phyloP scores from a whole-genome alignment of 2,329 filamentous ascomycete genomes.

The Dryadomyces quercivorus region DNA sequence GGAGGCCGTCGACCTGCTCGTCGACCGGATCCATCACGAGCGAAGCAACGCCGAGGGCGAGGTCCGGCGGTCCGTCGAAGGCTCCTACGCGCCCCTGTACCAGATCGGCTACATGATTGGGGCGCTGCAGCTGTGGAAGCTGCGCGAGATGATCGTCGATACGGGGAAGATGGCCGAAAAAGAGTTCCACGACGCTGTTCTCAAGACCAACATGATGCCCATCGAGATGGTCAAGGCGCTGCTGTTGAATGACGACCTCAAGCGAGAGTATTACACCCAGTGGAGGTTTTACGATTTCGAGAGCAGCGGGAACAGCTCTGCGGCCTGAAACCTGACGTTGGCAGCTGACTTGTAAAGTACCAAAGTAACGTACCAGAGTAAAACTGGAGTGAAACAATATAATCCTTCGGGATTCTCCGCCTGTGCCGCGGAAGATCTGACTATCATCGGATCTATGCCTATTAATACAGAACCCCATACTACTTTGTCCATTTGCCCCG shows the following conservation, averaged over 20 bases:
- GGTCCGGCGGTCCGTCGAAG: constrained; percentile 42
- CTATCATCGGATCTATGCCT: too few relatives aligned
- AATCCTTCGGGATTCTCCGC: too few relatives aligned
- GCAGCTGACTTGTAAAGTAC: too few relatives aligned
- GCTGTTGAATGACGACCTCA: constrained; percentile 27
- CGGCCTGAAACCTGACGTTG: too few relatives aligned
- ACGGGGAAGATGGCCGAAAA: constrained; percentile 31
- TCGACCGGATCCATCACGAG: constrained; percentile 45
- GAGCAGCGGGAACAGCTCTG: neutral
- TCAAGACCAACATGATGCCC: constrained; percentile 39
- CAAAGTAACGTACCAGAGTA: too few relatives aligned
- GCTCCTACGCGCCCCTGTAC: constrained; percentile 44
- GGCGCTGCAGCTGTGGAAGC: constrained; percentile 39
- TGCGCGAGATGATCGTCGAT: constrained; percentile 36
- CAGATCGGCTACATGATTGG: constrained; percentile 49
- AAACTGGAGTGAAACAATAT: too few relatives aligned
- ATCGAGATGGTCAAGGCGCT: constrained; percentile 40
- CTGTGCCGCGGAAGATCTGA: too few relatives aligned
- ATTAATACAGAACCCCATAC: too few relatives aligned
- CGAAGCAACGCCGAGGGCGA: constrained; percentile 47
- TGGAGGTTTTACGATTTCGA: constrained; percentile 30
- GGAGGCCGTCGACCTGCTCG: constrained; percentile 44
- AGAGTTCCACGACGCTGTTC: constrained; percentile 40
- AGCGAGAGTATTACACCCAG: constrained; percentile 28
- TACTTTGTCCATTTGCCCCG: too few relatives aligned